phyloP scores from a whole-genome alignment of 2,329 filamentous ascomycete genomes.

The Sphaerostilbella broomeana region DNA sequence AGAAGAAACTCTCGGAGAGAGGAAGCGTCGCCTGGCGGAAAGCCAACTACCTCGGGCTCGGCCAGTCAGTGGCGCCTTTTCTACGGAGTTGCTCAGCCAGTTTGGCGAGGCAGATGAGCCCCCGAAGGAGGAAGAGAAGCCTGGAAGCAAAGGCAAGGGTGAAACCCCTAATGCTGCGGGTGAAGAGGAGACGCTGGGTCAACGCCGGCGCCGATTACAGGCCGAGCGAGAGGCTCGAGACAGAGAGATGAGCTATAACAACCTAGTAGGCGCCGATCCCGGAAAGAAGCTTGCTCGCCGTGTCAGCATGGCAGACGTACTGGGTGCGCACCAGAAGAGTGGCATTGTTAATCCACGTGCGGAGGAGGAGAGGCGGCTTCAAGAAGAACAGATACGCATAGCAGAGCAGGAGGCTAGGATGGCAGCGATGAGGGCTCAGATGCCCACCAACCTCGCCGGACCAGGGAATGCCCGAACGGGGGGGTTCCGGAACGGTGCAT shows the following conservation, averaged over 20 bases:
- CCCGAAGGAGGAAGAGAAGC: constrained; percentile 33
- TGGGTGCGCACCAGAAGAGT: constrained; percentile 37
- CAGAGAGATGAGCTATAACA: constrained; percentile 41
- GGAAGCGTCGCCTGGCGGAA: constrained; percentile 56
- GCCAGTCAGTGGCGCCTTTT: constrained; percentile 60
- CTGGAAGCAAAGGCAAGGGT: constrained; percentile 25
- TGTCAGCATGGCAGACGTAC: constrained; percentile 55
- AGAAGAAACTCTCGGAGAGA: constrained; percentile 59
- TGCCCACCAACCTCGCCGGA: constrained; percentile 36
- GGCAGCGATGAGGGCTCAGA: constrained; percentile 41
- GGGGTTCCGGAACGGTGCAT: constrained; percentile 46
- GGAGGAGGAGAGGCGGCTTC: constrained; percentile 34
- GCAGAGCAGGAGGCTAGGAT: constrained; percentile 42
- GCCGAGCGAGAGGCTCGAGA: constrained; percentile 60
- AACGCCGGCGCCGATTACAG: constrained; percentile 67
- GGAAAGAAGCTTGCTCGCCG: constrained; percentile 22
- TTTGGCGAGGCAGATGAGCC: constrained; percentile 48
- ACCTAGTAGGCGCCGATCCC: constrained; percentile 16
- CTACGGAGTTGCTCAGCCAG: constrained; percentile 60
- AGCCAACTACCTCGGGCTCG: constrained; percentile 45
- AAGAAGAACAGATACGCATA: constrained; percentile 35
- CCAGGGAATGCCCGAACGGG: constrained; percentile 31
- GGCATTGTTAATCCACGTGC: constrained; percentile 33
- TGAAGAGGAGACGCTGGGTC: constrained; percentile 72
- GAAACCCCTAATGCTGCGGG: constrained; percentile 26